Conservation (phyloP, 1,284 basidiomycete species). For the Bondarzewia mesenterica region DNA sequence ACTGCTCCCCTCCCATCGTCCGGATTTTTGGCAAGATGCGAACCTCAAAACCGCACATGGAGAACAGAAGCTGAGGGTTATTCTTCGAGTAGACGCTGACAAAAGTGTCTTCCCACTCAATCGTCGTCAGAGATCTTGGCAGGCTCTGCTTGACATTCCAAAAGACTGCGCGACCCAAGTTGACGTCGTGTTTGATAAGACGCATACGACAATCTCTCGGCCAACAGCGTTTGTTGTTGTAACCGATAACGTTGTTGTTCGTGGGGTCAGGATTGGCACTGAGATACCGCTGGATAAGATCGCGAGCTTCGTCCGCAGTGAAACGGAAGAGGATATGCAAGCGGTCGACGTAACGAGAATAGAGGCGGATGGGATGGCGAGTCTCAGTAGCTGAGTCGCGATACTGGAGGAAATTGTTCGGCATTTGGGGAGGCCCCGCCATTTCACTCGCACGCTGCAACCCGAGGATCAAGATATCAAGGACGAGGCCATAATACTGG, state of each 20-base stretch:
- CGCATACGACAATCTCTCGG: conserved; percentile 98
- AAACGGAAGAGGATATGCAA: conserved; percentile 97
- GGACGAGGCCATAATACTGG: conserved; percentile 90
- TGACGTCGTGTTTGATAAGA: conserved; percentile 99
- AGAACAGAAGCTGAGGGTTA: conserved; percentile 96
- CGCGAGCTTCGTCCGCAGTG: conserved; percentile 95
- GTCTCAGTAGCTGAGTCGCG: conserved; percentile 90
- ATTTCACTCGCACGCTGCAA: conserved; percentile 93
- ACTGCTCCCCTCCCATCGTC: conserved; percentile 92
- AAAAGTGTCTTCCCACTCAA: conserved; percentile 98
- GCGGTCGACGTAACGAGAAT: conserved; percentile 90
- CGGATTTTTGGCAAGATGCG: conserved; percentile 95
- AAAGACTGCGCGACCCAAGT: conserved; percentile 95
- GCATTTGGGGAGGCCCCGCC: conserved; percentile 92
- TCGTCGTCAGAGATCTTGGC: conserved; percentile 93
- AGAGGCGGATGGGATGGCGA: conserved; percentile 89
- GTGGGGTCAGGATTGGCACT: conserved; percentile 97
- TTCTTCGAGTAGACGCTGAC: conserved; percentile 96
- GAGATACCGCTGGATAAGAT: conserved; percentile 96
- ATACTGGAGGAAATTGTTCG: conserved; percentile 95
- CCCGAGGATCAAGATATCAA: conserved; percentile 90
- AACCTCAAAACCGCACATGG: conserved; percentile 97
- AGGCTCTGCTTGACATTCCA: conserved; percentile 99
- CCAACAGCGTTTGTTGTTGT: conserved; percentile 99
- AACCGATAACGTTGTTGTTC: conserved; percentile 98